A percentile compares a stretch with the other conserved stretches of the same genome.
Conservation (phyloP, 345 rosid species). For the Eucalyptus viminalis region DNA sequence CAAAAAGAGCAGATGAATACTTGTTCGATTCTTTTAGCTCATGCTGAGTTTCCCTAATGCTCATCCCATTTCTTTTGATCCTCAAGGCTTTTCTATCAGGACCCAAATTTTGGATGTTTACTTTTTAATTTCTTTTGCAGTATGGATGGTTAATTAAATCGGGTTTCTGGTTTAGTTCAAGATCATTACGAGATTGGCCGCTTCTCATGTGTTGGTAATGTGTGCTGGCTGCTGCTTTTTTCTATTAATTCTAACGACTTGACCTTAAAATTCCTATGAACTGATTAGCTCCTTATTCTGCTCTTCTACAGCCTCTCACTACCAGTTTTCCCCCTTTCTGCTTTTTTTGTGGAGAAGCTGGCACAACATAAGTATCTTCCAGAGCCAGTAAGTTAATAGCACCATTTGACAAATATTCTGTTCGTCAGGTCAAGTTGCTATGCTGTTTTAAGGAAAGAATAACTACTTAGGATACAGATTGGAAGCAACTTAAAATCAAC, state of each 20-base stretch:
- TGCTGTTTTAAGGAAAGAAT: background rate
- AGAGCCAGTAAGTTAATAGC: conserved; percentile 44
- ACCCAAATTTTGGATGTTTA: background rate
- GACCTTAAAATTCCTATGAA: background rate
- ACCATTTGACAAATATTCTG: background rate
- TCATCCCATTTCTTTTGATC: background rate
- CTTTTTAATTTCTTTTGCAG: conserved; percentile 26
- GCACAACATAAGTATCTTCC: conserved; percentile 40
- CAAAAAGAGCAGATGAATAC: background rate
- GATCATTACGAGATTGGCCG: conserved; percentile 91
- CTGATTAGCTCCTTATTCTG: background rate
- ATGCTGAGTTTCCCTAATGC: background rate
- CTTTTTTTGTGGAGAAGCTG: conserved; percentile 70
- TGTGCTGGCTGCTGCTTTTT: background rate
- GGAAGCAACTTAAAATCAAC: background rate
- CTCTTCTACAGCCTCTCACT: conserved; percentile 69
- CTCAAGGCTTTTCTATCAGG: background rate
- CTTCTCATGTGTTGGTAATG: conserved; percentile 96
- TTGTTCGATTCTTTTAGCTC: background rate
- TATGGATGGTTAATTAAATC: conserved; percentile 89
- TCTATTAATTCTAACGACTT: background rate
- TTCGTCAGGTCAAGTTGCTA: background rate
- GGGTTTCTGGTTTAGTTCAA: conserved; percentile 94
- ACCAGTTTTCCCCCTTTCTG: conserved; percentile 66
- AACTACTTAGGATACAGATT: background rate